Base-by-base conservation (phyloP, 805 yeast genomes). In the Yarrowia sp. region DNA sequence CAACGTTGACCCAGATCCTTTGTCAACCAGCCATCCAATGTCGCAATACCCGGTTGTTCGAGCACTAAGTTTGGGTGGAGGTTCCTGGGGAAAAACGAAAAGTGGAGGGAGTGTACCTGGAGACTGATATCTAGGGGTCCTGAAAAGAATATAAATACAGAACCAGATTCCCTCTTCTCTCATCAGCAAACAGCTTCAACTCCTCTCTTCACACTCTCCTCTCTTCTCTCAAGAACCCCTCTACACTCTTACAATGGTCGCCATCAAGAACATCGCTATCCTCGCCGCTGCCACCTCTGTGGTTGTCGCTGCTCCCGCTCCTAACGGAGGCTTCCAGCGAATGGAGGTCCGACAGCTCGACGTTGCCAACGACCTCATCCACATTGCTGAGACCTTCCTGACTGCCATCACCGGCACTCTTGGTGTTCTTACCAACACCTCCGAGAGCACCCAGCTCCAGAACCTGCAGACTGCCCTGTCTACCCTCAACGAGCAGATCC, bases 281-380 rank as follows among this genome's bases (percentile, higher is more conserved):
- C 41, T 51, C 41, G 58, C 58, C 58, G 58, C 41, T 14, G 41
- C 41, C 58, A 35, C 58, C 58, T 51, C 58, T 10, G 41, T 51
- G 41, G 58, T 33, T n/a, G 58, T 35, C 32, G 41, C 58, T 8
- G 40, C 40, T 19, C 58, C 58, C 21, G 41, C 40, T 10, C 21
- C 40, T 21, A 35, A 33, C 58, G 58, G 11, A 6, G 58, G 58
- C 19, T 51, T 51, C 58, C 58, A 51, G 58, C 58, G 58, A 51
- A 51, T 51, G 58, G 58, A 51, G 58, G 41, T 51, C 22, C 58
- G 58, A 51, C 58, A 51, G 58, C 58, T 51, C 21, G 58, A 33
- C 14, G 58, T 51, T 17, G 58, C 21, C 11, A 28, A 33, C 21
- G 58, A 51, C 30, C 58, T 51, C 32, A 51, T 51, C 58, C 58